phyloP scores from a whole-genome alignment of 257 asterid genomes.

The Scutellaria minor region DNA sequence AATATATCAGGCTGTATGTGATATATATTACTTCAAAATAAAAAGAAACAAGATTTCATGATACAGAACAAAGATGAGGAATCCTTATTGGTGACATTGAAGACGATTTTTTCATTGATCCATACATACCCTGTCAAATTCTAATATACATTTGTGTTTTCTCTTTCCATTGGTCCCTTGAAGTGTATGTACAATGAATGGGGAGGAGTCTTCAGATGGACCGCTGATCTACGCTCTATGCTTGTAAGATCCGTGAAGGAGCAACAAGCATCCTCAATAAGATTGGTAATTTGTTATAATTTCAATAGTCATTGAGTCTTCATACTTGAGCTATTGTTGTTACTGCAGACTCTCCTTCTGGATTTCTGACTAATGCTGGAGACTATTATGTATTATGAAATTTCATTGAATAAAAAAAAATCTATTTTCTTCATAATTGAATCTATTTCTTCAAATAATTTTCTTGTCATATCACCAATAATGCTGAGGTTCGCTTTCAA shows the following conservation, averaged over 20 bases:
- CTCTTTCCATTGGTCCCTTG: constrained; percentile 28
- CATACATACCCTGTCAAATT: neutral
- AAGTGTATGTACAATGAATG: constrained; percentile 88
- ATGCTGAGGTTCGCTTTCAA: constrained; percentile 31
- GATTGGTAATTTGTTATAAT: constrained; percentile 54
- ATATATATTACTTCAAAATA: too few relatives aligned
- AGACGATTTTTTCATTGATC: neutral
- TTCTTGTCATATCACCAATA: constrained; percentile 7
- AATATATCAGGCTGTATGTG: neutral
- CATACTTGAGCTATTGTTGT: neutral
- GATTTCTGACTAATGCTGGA: neutral
- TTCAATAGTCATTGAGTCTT: constrained; percentile 10
- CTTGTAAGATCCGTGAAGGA: constrained; percentile 64
- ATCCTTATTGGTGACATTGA: neutral
- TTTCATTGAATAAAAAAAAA: neutral
- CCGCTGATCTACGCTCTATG: constrained; percentile 66
- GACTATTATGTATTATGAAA: neutral
- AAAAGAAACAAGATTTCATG: too few relatives aligned
- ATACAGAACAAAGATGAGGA: neutral
- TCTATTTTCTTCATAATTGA: neutral
- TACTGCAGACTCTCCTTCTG: neutral
- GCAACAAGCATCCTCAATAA: constrained; percentile 56
- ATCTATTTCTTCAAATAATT: neutral
- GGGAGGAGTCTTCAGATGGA: constrained; percentile 81
- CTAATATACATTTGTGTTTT: neutral